Percentiles rank a stretch among this genome's conserved stretches.
phyloP scores from a whole-genome alignment of 805 yeast genomes.

The Cyberlindnera misumaiensis region DNA sequence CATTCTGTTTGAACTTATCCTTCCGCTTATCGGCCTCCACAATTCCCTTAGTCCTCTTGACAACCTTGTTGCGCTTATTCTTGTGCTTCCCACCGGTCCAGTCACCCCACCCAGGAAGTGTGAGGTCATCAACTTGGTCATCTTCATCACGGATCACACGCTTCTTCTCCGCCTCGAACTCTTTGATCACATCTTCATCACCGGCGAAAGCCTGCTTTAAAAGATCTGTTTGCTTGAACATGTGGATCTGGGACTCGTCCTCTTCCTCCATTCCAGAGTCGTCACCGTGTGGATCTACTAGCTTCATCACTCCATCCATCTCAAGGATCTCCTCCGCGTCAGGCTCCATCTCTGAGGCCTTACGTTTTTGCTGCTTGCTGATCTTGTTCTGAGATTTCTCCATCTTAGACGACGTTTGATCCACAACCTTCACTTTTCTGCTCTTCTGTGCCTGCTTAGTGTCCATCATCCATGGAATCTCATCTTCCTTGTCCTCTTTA shows the following conservation, averaged over 20 bases:
- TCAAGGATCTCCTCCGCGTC: conserved; percentile 34
- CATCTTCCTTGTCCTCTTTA: conserved; percentile 22
- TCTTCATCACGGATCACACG: conserved; percentile 67
- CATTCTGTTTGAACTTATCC: conserved; percentile 72
- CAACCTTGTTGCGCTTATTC: conserved; percentile 46
- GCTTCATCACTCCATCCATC: conserved; percentile 46
- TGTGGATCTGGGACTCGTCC: conserved; percentile 34
- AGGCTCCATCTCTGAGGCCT: conserved; percentile 29
- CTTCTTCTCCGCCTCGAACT: conserved; percentile 73
- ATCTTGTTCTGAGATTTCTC: conserved; percentile 35
- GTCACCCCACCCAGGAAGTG: conserved; percentile 96
- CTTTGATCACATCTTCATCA: conserved; percentile 84
- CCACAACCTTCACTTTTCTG: conserved; percentile 40
- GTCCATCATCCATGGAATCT: conserved; percentile 47
- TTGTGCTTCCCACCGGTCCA: conserved; percentile 75
- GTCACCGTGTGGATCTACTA: conserved; percentile 42
- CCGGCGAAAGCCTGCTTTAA: conserved; percentile 95
- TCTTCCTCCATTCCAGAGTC: conserved; percentile 33
- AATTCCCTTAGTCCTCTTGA: conserved; percentile 64
- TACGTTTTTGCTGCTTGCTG: conserved; percentile 22
- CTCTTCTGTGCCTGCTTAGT: conserved; percentile 30
- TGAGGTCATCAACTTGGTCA: conserved; percentile 77
- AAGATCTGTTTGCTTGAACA: conserved; percentile 75
- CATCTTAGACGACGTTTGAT: conserved; percentile 41
- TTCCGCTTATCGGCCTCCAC: conserved; percentile 64